Evolutionary conservation across 805 yeast species (phyloP).

Genomic region (Saturnispora bothae): DNA sequence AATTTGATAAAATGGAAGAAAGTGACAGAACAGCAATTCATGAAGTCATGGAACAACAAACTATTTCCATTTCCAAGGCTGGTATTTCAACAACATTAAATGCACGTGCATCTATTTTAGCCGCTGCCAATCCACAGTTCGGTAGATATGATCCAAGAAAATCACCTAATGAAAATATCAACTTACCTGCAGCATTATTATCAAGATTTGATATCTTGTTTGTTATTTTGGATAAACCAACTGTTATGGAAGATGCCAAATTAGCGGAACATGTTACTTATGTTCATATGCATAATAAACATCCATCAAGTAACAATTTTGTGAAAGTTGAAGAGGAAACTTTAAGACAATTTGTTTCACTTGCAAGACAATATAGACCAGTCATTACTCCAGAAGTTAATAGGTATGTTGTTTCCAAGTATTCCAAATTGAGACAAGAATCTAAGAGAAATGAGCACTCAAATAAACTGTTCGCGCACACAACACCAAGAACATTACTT

Average conservation of each 20-base stretch:
- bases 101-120: slow-evolving; percentile 89
- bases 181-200: slow-evolving; percentile 89
- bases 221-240: slow-evolving; percentile 76
- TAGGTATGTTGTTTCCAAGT: slow-evolving; percentile 74
- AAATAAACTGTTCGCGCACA: slow-evolving; percentile 72
- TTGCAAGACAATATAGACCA: slow-evolving; percentile 80
- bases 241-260: slow-evolving; percentile 67
- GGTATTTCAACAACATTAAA: slow-evolving; percentile 94
- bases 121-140: slow-evolving; percentile 97
- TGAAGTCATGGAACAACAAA: slow-evolving; percentile 99
- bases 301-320: slow-evolving; percentile 53
- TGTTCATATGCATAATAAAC: slow-evolving; percentile 87
- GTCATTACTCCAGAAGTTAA: slow-evolving; percentile 74
- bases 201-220: slow-evolving; percentile 91
- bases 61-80: slow-evolving; percentile 93
- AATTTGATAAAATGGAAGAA: slow-evolving; percentile 98
- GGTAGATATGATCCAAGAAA: slow-evolving; percentile 87
- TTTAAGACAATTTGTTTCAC: slow-evolving; percentile 78
- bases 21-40: slow-evolving; percentile 94
- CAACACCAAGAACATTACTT: slow-evolving; percentile 89
- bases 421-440: slow-evolving; percentile 88
- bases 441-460: slow-evolving; percentile 72
- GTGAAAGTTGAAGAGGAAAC: slow-evolving; percentile 70
- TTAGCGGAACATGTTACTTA: slow-evolving; percentile 90
- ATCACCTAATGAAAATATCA: slow-evolving; percentile 91